Evolutionary conservation across 331 rosid species (phyloP).

Genomic region (Spiraea crenata): DNA sequence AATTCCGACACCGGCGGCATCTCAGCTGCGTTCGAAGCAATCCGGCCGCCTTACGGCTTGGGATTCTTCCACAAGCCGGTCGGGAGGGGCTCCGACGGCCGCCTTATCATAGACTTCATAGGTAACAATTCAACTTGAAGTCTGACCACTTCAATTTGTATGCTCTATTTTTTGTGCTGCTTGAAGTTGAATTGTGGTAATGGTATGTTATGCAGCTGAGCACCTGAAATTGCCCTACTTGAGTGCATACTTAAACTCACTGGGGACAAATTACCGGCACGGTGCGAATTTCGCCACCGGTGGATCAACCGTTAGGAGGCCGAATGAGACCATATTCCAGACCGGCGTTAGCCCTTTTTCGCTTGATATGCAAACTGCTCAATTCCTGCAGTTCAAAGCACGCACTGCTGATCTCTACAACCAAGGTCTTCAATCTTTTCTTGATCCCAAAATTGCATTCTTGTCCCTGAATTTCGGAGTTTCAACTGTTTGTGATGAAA

Average conservation of each 20-base stretch:
- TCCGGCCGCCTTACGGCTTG: slow-evolving; percentile 61
- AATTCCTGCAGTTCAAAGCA: slow-evolving; percentile 68
- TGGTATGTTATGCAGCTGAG: slow-evolving; percentile 60
- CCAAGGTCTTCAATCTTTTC: slow-evolving; percentile 41
- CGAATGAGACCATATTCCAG: slow-evolving; percentile 80
- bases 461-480: too few relatives aligned
- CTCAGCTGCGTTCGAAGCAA: slow-evolving; percentile 76
- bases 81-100: slow-evolving; percentile 84
- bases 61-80: slow-evolving; percentile 66
- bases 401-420: slow-evolving; percentile 57
- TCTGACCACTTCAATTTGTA: background rate
- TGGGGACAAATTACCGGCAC: slow-evolving; percentile 71
- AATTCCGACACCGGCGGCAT: slow-evolving; percentile 94
- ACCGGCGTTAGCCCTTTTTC: slow-evolving; percentile 86
- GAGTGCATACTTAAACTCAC: slow-evolving; percentile 89
- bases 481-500: background rate
- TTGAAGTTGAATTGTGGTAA: background rate
- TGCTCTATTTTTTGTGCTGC: background rate
- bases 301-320: slow-evolving; percentile 87
- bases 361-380: slow-evolving; percentile 76
- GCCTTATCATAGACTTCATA: slow-evolving; percentile 82
- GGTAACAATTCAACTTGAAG: slow-evolving; percentile 33
- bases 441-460: background rate
- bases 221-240: slow-evolving; percentile 65
- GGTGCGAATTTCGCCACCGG: slow-evolving; percentile 98